A percentile compares a stretch with the other conserved stretches of the same genome.
These are phyloP conservation scores for Solanum hybrid DNA, from an alignment of 305 asterid genomes.

Conservation along the genomic window DNA sequence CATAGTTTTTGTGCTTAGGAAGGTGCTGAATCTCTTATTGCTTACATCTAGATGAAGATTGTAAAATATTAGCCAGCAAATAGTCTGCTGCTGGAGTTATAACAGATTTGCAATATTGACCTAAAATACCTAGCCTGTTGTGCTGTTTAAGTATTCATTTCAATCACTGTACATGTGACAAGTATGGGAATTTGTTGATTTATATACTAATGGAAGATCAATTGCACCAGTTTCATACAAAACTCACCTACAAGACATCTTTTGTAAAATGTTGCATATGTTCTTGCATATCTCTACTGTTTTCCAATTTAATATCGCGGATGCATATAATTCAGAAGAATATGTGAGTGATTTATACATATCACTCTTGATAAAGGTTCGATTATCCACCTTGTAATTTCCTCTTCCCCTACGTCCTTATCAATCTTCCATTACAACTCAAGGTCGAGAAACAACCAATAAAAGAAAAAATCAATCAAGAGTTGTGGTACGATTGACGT, in stretches of 20 bases:
- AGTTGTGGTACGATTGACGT: background rate
- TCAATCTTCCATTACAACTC: background rate
- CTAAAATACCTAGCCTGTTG: background rate
- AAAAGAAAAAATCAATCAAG: background rate
- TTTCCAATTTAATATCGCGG: background rate
- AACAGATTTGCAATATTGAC: background rate
- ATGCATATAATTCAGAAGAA: background rate
- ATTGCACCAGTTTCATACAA: background rate
- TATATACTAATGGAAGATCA: background rate
- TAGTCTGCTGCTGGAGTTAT: background rate
- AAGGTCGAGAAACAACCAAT: background rate
- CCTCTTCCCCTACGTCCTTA: background rate
- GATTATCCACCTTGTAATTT: background rate
- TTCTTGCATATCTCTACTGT: background rate
- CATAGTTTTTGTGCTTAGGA: background rate
- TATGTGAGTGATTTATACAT: background rate
- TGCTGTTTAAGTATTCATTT: background rate
- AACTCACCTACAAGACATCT: background rate
- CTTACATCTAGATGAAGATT: background rate
- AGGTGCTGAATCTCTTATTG: background rate
- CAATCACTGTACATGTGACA: background rate
- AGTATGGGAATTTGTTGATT: background rate
- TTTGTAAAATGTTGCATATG: background rate
- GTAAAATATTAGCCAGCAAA: background rate
- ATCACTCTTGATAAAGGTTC: background rate